Percentiles rank a stretch among this genome's conserved stretches.
phyloP scores from a whole-genome alignment of 2,329 filamentous ascomycete species.

The Colletotrichum sp. region DNA sequence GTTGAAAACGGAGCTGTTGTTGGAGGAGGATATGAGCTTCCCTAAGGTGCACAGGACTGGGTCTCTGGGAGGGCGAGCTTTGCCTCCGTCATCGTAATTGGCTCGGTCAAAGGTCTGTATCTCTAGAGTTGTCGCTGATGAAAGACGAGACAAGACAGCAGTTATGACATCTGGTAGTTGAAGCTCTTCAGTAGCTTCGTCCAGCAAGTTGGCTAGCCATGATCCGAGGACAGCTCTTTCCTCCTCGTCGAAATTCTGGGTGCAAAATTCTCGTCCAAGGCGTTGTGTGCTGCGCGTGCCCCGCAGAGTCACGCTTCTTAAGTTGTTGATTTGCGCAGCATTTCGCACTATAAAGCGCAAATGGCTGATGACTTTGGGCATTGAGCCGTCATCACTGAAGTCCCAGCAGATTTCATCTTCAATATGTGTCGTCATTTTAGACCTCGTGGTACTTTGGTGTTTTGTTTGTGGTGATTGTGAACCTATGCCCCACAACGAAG shows the following conservation, averaged over 20 bases:
- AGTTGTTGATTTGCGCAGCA: background rate
- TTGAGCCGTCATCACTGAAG: background rate
- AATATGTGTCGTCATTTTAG: background rate
- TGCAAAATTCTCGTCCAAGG: background rate
- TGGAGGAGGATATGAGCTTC: background rate
- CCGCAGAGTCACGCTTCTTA: background rate
- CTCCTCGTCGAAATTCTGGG: background rate
- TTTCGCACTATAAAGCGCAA: background rate
- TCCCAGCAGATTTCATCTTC: background rate
- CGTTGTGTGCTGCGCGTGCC: accelerated
- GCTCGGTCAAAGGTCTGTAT: background rate
- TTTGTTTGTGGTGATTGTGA: background rate
- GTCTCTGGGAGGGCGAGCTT: background rate
- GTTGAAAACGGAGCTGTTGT: background rate
- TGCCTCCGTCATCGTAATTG: background rate
- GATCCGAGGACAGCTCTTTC: background rate
- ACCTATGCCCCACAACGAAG: background rate
- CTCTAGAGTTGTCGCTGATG: background rate
- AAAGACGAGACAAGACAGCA: background rate
- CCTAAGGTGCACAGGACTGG: background rate
- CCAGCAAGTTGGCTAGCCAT: background rate
- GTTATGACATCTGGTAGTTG: background rate
- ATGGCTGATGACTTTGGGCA: background rate
- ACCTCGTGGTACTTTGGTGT: background rate
- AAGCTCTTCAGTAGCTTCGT: background rate